A percentile compares a stretch with the other conserved stretches of the same genome.
Conservation (phyloP, 805 yeast species). For the Komagataella pastoris region DNA sequence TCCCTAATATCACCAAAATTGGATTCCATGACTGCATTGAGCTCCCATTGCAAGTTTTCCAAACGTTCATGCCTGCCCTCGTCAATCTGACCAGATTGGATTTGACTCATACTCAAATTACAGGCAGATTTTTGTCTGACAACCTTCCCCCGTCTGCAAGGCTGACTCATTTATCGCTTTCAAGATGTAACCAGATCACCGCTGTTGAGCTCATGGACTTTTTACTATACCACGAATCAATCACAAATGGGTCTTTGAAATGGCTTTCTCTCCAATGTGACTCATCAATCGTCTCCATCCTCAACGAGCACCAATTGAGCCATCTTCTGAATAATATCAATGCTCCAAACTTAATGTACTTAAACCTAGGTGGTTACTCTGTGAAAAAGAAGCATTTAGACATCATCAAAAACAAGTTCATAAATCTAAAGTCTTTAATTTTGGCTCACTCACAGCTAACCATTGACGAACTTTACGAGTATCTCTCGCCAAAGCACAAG, state of each 20-base stretch:
- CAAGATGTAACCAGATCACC: conserved; percentile 53
- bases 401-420: conserved; percentile 24
- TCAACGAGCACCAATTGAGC: conserved; percentile 28
- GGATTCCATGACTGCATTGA: conserved; percentile 87
- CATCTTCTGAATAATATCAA: conserved; percentile 29
- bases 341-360: conserved; percentile 29
- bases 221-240: conserved; percentile 59
- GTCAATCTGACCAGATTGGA: conserved; percentile 54
- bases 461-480: conserved; percentile 22
- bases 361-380: conserved; percentile 40
- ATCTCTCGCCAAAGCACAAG: conserved; percentile 12
- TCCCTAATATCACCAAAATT: conserved; percentile 25
- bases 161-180: conserved; percentile 62
- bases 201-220: conserved; percentile 62
- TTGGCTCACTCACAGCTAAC: conserved; percentile 24
- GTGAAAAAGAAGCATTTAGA: conserved; percentile 23
- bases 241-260: conserved; percentile 21
- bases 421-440: conserved; percentile 26
- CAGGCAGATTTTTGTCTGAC: conserved; percentile 41
- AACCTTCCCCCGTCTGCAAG: conserved; percentile 40
- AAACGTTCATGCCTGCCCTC: conserved; percentile 42
- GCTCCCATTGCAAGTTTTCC: conserved; percentile 42
- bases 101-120: conserved; percentile 68
- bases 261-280: conserved; percentile 46
- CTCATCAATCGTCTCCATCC: conserved; percentile 36